Base-by-base conservation (phyloP, 148 eudicot genomes). In the Chenopodium quinoa region DNA sequence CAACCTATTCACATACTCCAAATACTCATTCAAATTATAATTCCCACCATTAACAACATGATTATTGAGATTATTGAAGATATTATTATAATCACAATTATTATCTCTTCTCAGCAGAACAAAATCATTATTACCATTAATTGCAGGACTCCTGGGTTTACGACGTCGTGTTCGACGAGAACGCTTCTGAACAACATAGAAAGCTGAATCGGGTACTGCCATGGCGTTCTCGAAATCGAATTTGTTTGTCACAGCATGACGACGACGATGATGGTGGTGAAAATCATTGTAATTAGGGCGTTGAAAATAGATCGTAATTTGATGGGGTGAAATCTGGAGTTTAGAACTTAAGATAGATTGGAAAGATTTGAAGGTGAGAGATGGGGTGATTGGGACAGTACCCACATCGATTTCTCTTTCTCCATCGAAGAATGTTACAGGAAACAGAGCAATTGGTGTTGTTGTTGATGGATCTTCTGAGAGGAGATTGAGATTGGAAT, bases 261-360 rank as follows among this genome's bases (percentile, higher is more conserved):
- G 88, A 34, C 90, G 87, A n/a, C 87, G 86, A 52, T 71, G 84
- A 63, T 83, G 71, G 46, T 72, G 54, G 23, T 12, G 16, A 37
- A 71, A 10, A 7, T 2, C 37, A 40, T 17, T 14, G 62, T 0
- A 37, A 37, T 37, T 37, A 37, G 62, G 60, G 12, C 85, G 79
- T 71, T 89, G 89, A 78, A 90, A 83, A 78, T 91, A 92, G 44
- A 85, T 91, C 6, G 93, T 89, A 83, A 94, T 89, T 52, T 92
- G 93, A 71, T 90, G 92, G 0, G 91, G 94, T 0, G 97, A 94
- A 47, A 91, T 87, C 0, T 94, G 90, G 84, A 94, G 89, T 84
- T 73, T 84, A 3, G 81, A 75, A 74, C 91, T 83, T 29, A 94
- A 64, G 6, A 85, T 74, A 2, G 84, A 69, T 81, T 90, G 94